These are phyloP conservation scores for Arabidopsis arenosa DNA, from an alignment of 345 rosid genomes.

Conservation along the genomic window DNA sequence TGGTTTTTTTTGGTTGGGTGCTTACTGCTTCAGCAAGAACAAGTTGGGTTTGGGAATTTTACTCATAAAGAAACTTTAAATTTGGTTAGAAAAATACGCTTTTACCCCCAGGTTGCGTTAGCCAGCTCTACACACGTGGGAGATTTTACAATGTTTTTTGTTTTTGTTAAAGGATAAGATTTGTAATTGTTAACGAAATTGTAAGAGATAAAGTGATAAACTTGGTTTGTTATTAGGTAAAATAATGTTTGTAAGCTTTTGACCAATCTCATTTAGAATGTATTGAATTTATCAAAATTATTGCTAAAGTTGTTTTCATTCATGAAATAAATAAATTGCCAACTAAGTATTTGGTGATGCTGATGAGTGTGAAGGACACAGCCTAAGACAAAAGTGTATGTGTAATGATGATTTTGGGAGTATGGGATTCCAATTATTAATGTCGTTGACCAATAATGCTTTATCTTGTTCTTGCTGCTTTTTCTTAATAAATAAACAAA, in stretches of 20 bases:
- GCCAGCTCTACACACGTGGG: constrained; percentile 13
- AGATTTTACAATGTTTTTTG: neutral
- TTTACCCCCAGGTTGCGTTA: neutral
- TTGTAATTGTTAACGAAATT: too few relatives aligned
- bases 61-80: neutral
- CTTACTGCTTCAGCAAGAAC: constrained; percentile 5
- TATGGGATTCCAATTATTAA: constrained; percentile 31
- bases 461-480: constrained; percentile 12
- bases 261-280: too few relatives aligned
- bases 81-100: neutral
- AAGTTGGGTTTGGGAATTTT: neutral
- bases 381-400: constrained; percentile 30
- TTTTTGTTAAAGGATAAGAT: too few relatives aligned
- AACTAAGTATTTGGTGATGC: constrained; percentile 23
- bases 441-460: constrained; percentile 37
- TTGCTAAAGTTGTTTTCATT: too few relatives aligned
- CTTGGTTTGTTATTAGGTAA: too few relatives aligned
- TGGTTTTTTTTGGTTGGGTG: constrained; percentile 8
- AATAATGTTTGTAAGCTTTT: too few relatives aligned
- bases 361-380: constrained; percentile 25
- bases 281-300: too few relatives aligned
- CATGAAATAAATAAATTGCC: neutral
- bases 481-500: neutral
- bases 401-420: constrained; percentile 23
- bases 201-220: too few relatives aligned